These are phyloP conservation scores for Pneumocystis carinii DNA, from an alignment of 1,139 yeast genomes.

Conservation along the genomic window DNA sequence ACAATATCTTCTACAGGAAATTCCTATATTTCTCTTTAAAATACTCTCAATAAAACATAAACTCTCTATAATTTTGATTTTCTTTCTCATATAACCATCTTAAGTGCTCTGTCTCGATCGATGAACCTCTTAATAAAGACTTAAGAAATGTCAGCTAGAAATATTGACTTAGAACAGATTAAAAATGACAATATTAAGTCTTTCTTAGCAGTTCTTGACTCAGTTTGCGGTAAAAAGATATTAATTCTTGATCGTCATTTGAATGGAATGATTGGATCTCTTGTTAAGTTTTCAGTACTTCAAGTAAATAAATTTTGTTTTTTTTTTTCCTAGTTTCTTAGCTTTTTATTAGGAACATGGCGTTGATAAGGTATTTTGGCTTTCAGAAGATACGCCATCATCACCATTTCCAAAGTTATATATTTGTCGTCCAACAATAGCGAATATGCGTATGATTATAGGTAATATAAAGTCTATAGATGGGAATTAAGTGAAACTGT, in stretches of 20 bases:
- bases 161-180: not conserved
- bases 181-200: not conserved
- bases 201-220: not conserved
- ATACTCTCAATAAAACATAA: too few species aligned
- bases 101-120: not conserved
- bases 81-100: not conserved
- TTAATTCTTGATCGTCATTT: constrained; percentile 43
- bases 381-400: constrained; percentile 22
- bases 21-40: too few species aligned
- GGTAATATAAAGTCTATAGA: constrained; percentile 7
- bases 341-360: constrained; percentile 33
- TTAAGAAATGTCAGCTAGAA: not conserved
- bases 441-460: constrained; percentile 6
- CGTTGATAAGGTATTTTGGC: constrained; percentile 48
- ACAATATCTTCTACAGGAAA: not conserved
- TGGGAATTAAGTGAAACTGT: constrained; percentile 16
- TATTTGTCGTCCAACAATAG: not conserved
- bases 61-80: not conserved
- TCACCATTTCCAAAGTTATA: not conserved
- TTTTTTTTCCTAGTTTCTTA: not conserved
- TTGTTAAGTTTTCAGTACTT: constrained; percentile 40
- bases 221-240: constrained; percentile 22
- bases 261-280: constrained; percentile 41
- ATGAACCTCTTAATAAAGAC: too few species aligned
- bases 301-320: constrained; percentile 10